These are phyloP conservation scores for Rhizoctonia solani DNA, from an alignment of 1,284 basidiomycete genomes.

Conservation along the genomic window DNA sequence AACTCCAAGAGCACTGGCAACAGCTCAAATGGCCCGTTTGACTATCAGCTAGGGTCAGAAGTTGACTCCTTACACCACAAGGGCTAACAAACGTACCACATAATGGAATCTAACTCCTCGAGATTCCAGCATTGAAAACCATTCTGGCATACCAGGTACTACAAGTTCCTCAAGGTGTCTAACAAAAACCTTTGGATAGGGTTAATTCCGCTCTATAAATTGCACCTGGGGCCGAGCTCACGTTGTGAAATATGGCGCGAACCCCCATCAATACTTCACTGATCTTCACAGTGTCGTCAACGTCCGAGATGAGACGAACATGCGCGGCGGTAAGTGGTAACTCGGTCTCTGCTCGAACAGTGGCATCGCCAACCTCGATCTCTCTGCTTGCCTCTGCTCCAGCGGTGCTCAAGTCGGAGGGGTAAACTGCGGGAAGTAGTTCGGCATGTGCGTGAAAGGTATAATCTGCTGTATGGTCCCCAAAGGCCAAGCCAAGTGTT, in stretches of 20 bases:
- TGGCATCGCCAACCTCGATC: background rate
- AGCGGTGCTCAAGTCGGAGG: background rate
- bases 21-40: slow-evolving; percentile 88
- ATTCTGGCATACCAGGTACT: slow-evolving; percentile 84
- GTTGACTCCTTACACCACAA: background rate
- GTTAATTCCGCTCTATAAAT: background rate
- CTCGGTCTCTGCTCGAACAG: slow-evolving; percentile 8
- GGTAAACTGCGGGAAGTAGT: slow-evolving; percentile 23
- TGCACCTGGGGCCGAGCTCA: slow-evolving; percentile 42
- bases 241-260: slow-evolving; percentile 74
- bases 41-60: slow-evolving; percentile 53
- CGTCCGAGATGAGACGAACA: slow-evolving; percentile 84
- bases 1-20: slow-evolving; percentile 80
- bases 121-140: slow-evolving; percentile 73
- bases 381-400: background rate
- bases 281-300: slow-evolving; percentile 92
- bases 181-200: slow-evolving; percentile 53
- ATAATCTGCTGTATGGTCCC: slow-evolving; percentile 54
- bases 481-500: slow-evolving; percentile 61
- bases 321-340: slow-evolving; percentile 61
- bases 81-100: slow-evolving; percentile 63
- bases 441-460: slow-evolving; percentile 35
- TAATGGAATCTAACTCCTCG: slow-evolving; percentile 81
- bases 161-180: slow-evolving; percentile 74
- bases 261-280: slow-evolving; percentile 75